A percentile compares a stretch with the other conserved stretches of the same genome.
These are phyloP conservation scores for Ogataea sp. DNA, from an alignment of 805 yeast species.

Conservation along the genomic window DNA sequence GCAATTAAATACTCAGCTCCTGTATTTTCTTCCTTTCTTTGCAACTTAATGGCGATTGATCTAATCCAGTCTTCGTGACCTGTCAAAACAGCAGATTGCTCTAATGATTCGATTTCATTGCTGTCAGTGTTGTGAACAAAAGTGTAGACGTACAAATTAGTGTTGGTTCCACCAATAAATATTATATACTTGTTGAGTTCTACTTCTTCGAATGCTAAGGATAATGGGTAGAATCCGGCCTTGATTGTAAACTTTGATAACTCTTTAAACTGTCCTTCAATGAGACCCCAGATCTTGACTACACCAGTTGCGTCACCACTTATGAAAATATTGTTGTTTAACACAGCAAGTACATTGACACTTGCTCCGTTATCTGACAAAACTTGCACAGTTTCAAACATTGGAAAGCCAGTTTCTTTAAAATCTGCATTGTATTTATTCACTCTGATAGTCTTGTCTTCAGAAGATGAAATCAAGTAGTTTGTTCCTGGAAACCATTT, in stretches of 20 bases:
- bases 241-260: conserved; percentile 27
- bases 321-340: conserved; percentile 31
- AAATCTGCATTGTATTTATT: conserved; percentile 37
- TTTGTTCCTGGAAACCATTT: conserved; percentile 41
- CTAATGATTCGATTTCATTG: conserved; percentile 11
- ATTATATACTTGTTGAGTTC: conserved; percentile 32
- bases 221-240: conserved; percentile 42
- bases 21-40: conserved; percentile 13
- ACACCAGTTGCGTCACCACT: conserved; percentile 62
- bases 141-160: conserved; percentile 45
- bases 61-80: conserved; percentile 99
- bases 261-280: conserved; percentile 15
- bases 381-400: conserved; percentile 24
- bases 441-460: conserved; percentile 53
- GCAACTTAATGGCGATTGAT: conserved; percentile 47
- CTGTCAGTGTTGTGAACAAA: conserved; percentile 21
- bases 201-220: conserved; percentile 27
- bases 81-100: conserved; percentile 45
- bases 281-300: conserved; percentile 42
- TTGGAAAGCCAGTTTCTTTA: conserved; percentile 14
- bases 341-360: conserved; percentile 45
- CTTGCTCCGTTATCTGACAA: conserved; percentile 38
- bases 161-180: conserved; percentile 69
- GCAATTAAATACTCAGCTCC: conserved; percentile 62
- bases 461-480: conserved; percentile 52